A percentile compares a stretch with the other conserved stretches of the same genome.
These are phyloP conservation scores for Fusarium sp. DNA, from an alignment of 2,329 filamentous ascomycete species.

Conservation along the genomic window DNA sequence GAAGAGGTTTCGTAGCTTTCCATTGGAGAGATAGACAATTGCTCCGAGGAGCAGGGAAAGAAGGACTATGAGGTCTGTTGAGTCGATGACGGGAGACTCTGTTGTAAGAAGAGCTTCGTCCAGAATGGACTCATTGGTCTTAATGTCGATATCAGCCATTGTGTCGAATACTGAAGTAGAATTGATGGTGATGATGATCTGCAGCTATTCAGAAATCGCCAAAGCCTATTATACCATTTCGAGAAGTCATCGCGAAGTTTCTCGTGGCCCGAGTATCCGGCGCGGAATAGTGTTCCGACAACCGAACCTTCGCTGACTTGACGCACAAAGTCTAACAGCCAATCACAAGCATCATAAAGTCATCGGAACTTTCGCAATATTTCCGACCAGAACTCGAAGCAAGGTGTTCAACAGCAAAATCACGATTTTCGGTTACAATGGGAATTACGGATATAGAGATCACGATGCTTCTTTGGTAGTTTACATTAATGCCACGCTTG, in stretches of 20 bases:
- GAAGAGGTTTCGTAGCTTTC: accelerated
- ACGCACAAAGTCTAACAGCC: background rate
- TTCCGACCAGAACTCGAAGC: background rate
- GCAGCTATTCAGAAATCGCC: accelerated
- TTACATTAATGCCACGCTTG: accelerated
- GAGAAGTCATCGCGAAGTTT: background rate
- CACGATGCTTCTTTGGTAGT: background rate
- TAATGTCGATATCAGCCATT: background rate
- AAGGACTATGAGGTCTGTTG: background rate
- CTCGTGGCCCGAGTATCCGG: background rate
- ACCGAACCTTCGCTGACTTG: background rate
- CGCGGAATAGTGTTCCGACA: background rate
- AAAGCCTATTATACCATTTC: background rate
- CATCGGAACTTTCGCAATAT: background rate
- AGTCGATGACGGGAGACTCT: background rate
- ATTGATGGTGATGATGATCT: background rate
- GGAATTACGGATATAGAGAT: background rate
- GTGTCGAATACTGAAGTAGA: background rate
- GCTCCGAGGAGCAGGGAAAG: background rate
- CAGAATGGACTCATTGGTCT: background rate
- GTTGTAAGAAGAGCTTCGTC: background rate
- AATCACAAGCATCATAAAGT: accelerated
- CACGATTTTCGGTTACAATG: background rate
- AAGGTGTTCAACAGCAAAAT: accelerated
- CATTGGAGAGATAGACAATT: background rate